Percentiles rank a stretch among this genome's conserved stretches.
Conservation (phyloP, 1,284 basidiomycete genomes). For the Phylloboletellus chloephorus region DNA sequence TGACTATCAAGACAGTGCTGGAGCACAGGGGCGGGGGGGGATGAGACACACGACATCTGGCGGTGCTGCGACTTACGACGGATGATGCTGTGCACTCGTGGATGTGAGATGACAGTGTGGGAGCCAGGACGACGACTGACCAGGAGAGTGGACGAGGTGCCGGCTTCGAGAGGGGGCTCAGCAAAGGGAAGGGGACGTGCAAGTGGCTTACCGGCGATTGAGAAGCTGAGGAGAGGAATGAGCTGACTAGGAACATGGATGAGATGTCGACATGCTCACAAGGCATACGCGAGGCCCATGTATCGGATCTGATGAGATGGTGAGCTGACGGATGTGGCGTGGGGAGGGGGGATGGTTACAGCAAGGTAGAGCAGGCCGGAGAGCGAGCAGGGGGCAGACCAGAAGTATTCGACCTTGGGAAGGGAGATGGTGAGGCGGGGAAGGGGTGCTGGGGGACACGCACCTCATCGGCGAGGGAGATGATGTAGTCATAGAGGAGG, state of each 20-base stretch:
- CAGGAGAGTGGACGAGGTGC: not conserved
- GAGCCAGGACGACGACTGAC: not conserved
- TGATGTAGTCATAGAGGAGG: slow-evolving; percentile 9
- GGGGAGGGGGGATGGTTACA: not conserved
- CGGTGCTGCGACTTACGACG: slow-evolving; percentile 6
- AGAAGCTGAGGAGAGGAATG: slow-evolving; percentile 1
- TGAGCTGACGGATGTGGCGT: not conserved
- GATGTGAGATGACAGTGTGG: not conserved
- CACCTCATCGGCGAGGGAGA: slow-evolving; percentile 12
- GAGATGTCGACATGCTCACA: slow-evolving; percentile 1
- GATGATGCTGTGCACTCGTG: not conserved
- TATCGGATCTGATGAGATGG: slow-evolving; percentile 11
- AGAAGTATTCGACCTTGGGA: slow-evolving; percentile 12
- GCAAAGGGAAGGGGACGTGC: not conserved
- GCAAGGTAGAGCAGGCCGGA: slow-evolving; percentile 9
- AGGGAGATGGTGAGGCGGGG: not conserved
- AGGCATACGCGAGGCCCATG: slow-evolving; percentile 1
- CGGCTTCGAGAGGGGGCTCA: not conserved
- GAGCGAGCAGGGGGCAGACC: slow-evolving; percentile 9
- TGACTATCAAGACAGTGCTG: not conserved
- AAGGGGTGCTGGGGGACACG: too few species aligned
- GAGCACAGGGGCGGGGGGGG: not conserved
- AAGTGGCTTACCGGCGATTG: slow-evolving; percentile 2
- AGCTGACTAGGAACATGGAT: not conserved
- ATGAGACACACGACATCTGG: not conserved